Evolutionary conservation across 2,329 filamentous ascomycete species (phyloP).

Genomic region (Colletotrichum melonis): DNA sequence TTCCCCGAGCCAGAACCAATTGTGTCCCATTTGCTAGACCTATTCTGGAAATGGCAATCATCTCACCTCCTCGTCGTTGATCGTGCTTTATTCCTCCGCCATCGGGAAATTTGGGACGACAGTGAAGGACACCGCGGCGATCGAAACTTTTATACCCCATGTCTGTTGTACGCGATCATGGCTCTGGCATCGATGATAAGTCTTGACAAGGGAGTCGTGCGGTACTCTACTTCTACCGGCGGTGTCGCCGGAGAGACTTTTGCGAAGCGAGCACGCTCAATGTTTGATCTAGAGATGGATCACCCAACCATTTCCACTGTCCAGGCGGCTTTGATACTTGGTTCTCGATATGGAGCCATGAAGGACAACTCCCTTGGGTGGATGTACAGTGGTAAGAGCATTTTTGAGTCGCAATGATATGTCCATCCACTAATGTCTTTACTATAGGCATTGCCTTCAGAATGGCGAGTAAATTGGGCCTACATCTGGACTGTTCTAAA

Average conservation of each 20-base stretch:
- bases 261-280: constrained; percentile 4
- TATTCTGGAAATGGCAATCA: constrained; percentile 31
- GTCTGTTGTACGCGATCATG: constrained; percentile 19
- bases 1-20: constrained; percentile 31
- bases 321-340: constrained; percentile 19
- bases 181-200: constrained; percentile 29
- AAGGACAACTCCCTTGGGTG: constrained; percentile 2
- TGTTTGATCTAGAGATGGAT: constrained; percentile 8
- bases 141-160: constrained; percentile 4
- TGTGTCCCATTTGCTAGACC: constrained; percentile 21
- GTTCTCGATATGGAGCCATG: constrained; percentile 13
- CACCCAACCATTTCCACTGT: constrained; percentile 15
- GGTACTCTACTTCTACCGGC: constrained; percentile 17
- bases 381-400: constrained; percentile 22
- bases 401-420: no score
- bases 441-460: constrained; percentile 20
- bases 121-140: background rate
- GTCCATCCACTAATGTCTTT: background rate
- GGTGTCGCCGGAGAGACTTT: constrained; percentile 12
- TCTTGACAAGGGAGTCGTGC: constrained; percentile 21
- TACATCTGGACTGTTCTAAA: constrained; percentile 23
- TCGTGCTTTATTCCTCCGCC: background rate
- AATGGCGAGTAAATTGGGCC: constrained; percentile 6
- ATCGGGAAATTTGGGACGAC: constrained; percentile 21
- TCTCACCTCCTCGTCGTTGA: constrained; percentile 19